These are phyloP conservation scores for Penicillium nordicum DNA, from an alignment of 2,329 filamentous ascomycete species.

Conservation along the genomic window DNA sequence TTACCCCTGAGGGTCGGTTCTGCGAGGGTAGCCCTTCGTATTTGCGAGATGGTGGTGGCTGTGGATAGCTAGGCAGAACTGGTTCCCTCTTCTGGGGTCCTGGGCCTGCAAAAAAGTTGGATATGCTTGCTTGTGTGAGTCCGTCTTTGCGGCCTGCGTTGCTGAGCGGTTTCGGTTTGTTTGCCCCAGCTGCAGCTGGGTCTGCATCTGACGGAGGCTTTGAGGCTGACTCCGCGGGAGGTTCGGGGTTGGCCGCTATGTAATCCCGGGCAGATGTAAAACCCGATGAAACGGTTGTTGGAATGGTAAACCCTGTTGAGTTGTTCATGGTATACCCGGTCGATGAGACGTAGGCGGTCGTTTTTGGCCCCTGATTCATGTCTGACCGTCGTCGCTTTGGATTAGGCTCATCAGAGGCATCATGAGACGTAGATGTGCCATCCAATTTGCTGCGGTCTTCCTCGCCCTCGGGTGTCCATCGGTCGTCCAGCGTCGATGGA, in stretches of 20 bases:
- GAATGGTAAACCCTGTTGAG: slow-evolving; percentile 35
- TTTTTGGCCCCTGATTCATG: slow-evolving; percentile 19
- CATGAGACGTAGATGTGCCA: slow-evolving; percentile 16
- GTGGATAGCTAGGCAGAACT: slow-evolving; percentile 4
- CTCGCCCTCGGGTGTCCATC: slow-evolving; percentile 64
- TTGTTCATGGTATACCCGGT: slow-evolving; percentile 63
- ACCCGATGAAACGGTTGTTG: slow-evolving; percentile 48
- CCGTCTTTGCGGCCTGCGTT: slow-evolving; percentile 36
- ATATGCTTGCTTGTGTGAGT: slow-evolving; percentile 52
- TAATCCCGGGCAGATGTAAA: slow-evolving; percentile 63
- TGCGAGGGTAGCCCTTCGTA: slow-evolving; percentile 9
- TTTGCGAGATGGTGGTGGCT: slow-evolving; percentile 10
- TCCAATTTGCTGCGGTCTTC: slow-evolving; percentile 42
- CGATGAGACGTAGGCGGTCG: slow-evolving; percentile 32
- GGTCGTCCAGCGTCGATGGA: slow-evolving; percentile 60
- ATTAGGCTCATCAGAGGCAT: slow-evolving; percentile 21
- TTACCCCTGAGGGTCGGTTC: slow-evolving; percentile 8
- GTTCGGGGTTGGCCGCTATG: slow-evolving; percentile 35
- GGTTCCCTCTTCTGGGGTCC: slow-evolving; percentile 18
- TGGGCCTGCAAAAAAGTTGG: slow-evolving; percentile 48
- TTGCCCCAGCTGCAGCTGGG: slow-evolving; percentile 16
- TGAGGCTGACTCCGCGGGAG: slow-evolving; percentile 10
- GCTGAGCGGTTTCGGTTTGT: slow-evolving; percentile 28
- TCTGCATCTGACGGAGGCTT: slow-evolving; percentile 19
- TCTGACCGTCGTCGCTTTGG: slow-evolving; percentile 31